Evolutionary conservation across 2,329 filamentous ascomycete genomes (phyloP), one percentile per base, ranked within the genome.

Genomic region (Alternaria atra): DNA sequence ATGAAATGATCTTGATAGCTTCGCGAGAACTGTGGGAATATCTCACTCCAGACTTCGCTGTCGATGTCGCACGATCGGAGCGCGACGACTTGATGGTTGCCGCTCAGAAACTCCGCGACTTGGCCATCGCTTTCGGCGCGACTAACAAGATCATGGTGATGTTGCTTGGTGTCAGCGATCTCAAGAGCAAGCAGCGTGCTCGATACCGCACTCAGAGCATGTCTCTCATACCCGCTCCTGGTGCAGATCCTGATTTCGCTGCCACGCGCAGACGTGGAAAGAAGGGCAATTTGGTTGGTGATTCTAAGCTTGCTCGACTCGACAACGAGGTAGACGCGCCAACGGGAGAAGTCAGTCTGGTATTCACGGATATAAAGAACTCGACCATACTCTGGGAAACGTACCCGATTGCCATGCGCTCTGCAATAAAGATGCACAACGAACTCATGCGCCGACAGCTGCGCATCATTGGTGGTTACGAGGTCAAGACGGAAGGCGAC

Each of bases 401-500:
- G 55, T 96, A 94, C 75, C 93, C 94, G 0, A 91, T 91, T 63
- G 94, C 95, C 20, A 99, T 99, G 95, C 88, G 94, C 71, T 94
- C 94, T 13, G 94, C 94, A 17, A 99, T 99, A 80, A 96, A 94
- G 79, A 90, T 97, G 69, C 95, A 99, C 84, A 99, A 99, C 78
- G 93, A 97, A 72, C 88, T 97, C 46, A 97, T 99, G 90, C 91
- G 95, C 68, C 88, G 95, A 57, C 94, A 98, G 76, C 83, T 99
- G 69, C 90, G 95, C 52, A 90, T 94, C 65, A 96, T 97, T 70
- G 95, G 95, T 74, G 95, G 95, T 1, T 99, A 97, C 75, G 95
- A 99, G 81, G 95, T 99, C 79, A 99, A 99, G 85, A 99, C 95
- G 17, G 95, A 99, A 92, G 95, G 95, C 69, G 95, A 99, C 80